phyloP scores from a whole-genome alignment of 1,284 basidiomycete genomes.

The Cryptococcus amylolentus region DNA sequence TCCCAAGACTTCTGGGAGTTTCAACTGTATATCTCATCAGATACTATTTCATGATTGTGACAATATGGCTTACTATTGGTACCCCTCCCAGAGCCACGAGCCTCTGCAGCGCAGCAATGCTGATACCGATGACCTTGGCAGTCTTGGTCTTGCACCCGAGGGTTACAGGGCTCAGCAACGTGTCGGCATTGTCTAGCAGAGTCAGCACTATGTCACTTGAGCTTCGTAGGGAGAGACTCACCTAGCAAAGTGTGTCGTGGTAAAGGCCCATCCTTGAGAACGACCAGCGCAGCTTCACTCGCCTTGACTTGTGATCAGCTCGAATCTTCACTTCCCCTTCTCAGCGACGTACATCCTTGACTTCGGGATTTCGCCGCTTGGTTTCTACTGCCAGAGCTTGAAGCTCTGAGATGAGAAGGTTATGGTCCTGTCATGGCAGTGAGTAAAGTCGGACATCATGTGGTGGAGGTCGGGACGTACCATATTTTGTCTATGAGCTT shows the following conservation, averaged over 20 bases:
- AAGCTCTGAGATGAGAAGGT: conserved; percentile 48
- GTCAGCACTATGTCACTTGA: not conserved
- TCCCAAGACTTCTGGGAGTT: conserved; percentile 70
- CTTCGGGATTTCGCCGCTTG: conserved; percentile 73
- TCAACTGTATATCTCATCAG: conserved; percentile 53
- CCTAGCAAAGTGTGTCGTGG: conserved; percentile 43
- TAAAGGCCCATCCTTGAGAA: conserved; percentile 67
- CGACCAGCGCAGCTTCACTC: conserved; percentile 75
- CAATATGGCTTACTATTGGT: conserved; percentile 52
- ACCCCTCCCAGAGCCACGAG: conserved; percentile 83
- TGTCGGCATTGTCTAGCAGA: conserved; percentile 65
- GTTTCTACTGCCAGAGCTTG: conserved; percentile 75
- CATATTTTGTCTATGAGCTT: conserved; percentile 1
- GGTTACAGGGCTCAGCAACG: conserved; percentile 81
- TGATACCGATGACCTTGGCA: conserved; percentile 88
- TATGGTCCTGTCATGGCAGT: conserved; percentile 38
- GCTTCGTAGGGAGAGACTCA: conserved; percentile 8
- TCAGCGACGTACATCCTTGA: conserved; percentile 62
- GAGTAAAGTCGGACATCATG: not conserved
- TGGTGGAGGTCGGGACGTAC: conserved; percentile 1
- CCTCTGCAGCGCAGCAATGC: conserved; percentile 84
- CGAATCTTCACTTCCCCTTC: not conserved
- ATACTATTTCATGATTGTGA: not conserved
- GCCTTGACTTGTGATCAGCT: conserved; percentile 49
- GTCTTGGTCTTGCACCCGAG: conserved; percentile 92